Percentiles rank a stretch among this genome's conserved stretches.
Evolutionary conservation across 2,329 filamentous ascomycete species (phyloP).

Genomic region (Zasmidium citrigriseum): DNA sequence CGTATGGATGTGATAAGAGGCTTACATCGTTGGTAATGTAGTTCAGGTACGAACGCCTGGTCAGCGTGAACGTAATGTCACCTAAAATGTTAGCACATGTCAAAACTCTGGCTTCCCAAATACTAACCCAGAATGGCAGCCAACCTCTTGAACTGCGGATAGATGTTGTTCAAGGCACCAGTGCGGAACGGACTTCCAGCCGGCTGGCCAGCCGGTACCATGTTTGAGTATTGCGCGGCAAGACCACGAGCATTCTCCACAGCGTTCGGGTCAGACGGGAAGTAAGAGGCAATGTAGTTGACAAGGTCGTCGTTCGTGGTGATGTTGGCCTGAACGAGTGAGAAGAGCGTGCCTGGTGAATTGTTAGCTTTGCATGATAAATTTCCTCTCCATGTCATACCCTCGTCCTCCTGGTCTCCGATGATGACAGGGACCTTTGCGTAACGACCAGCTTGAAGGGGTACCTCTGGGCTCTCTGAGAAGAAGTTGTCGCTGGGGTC

Average conservation of each 20-base stretch:
- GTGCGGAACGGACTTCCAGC: conserved; percentile 74
- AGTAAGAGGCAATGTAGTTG: conserved; percentile 63
- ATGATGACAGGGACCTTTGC: conserved; percentile 65
- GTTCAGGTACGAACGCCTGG: conserved; percentile 67
- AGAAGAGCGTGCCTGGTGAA: conserved; percentile 65
- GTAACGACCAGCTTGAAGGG: conserved; percentile 56
- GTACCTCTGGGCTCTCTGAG: conserved; percentile 61
- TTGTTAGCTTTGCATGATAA: not conserved
- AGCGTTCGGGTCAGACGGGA: conserved; percentile 49
- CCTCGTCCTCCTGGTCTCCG: conserved; percentile 75
- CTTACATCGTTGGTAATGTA: conserved; percentile 48
- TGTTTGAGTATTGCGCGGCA: conserved; percentile 63
- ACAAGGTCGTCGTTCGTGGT: conserved; percentile 61
- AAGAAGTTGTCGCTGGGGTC: conserved; percentile 60
- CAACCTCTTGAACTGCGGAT: conserved; percentile 75
- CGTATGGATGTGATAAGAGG: no score
- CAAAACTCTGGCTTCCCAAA: no score
- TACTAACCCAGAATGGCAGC: conserved; percentile 67
- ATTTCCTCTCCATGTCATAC: not conserved
- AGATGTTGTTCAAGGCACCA: conserved; percentile 66
- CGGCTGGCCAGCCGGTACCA: conserved; percentile 43
- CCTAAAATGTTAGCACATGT: conserved; percentile 47
- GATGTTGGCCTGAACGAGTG: conserved; percentile 67
- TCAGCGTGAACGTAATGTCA: conserved; percentile 72
- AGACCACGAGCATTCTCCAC: conserved; percentile 50